These are phyloP conservation scores for Symbiotaphrina buchneri DNA, from an alignment of 495 filamentous ascomycete genomes.

Conservation along the genomic window DNA sequence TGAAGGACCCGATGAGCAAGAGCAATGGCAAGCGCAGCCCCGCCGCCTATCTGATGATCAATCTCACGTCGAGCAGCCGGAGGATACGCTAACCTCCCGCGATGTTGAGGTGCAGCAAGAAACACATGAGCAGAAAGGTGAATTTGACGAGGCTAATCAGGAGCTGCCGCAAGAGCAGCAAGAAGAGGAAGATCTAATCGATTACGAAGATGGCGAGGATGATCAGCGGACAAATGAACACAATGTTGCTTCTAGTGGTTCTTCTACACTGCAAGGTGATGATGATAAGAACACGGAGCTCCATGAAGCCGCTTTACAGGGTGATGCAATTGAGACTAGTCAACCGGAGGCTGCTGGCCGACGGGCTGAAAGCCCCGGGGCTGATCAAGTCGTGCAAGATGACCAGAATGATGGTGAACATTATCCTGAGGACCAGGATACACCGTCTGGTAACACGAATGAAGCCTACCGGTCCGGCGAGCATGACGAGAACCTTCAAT, in stretches of 20 bases:
- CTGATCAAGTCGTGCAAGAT: too few relatives aligned
- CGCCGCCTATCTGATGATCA: neutral
- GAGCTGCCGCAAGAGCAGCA: conserved; percentile 1
- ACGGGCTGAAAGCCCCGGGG: too few relatives aligned
- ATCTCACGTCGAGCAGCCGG: neutral
- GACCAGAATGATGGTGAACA: too few relatives aligned
- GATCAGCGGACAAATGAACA: conserved; percentile 1
- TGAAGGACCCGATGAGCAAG: neutral
- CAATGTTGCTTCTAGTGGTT: conserved; percentile 2
- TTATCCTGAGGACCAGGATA: too few relatives aligned
- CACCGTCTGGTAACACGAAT: too few relatives aligned
- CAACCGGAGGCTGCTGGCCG: too few relatives aligned
- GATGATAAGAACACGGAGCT: too few relatives aligned
- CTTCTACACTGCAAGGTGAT: conserved; percentile 2
- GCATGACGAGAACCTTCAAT: too few relatives aligned
- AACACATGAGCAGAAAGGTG: conserved; percentile 9
- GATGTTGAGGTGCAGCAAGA: conserved; percentile 3
- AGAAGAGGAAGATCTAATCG: conserved; percentile 10
- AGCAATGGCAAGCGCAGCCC: neutral
- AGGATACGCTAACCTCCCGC: too few relatives aligned
- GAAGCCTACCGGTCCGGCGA: too few relatives aligned
- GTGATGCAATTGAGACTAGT: too few relatives aligned
- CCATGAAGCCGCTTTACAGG: too few relatives aligned
- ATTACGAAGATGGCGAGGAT: conserved; percentile 8
- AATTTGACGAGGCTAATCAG: conserved; percentile 8